These are phyloP conservation scores for Talaromyces wortmannii DNA, from an alignment of 495 filamentous ascomycete genomes.

Conservation along the genomic window DNA sequence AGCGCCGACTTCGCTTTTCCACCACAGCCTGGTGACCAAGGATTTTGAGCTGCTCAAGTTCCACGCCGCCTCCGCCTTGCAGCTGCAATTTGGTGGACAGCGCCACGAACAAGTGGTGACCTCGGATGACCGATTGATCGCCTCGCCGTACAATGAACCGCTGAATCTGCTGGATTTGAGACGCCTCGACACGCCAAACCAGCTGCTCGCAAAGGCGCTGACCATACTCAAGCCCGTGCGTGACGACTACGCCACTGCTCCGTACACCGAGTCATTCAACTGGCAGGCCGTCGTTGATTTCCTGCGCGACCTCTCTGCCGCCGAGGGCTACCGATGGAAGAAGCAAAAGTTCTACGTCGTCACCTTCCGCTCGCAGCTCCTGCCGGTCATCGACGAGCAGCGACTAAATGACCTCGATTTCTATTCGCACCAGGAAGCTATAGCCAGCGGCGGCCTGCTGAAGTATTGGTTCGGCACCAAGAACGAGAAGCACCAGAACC, in stretches of 20 bases:
- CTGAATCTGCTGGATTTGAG: slow-evolving; percentile 66
- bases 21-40: slow-evolving; percentile 24
- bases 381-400: slow-evolving; percentile 50
- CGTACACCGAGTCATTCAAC: slow-evolving; percentile 72
- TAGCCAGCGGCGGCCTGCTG: slow-evolving; percentile 69
- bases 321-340: slow-evolving; percentile 51
- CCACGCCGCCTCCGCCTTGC: slow-evolving; percentile 25
- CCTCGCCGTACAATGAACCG: slow-evolving; percentile 65
- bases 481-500: slow-evolving; percentile 55
- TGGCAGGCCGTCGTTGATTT: slow-evolving; percentile 56
- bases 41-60: slow-evolving; percentile 28
- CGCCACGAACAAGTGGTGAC: slow-evolving; percentile 3
- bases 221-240: slow-evolving; percentile 53
- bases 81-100: slow-evolving; percentile 14
- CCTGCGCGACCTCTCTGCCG: slow-evolving; percentile 32
- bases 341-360: slow-evolving; percentile 71
- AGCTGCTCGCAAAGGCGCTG: slow-evolving; percentile 65
- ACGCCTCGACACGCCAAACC: slow-evolving; percentile 54
- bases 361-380: slow-evolving; percentile 67
- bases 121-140: slow-evolving; percentile 37
- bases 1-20: slow-evolving; percentile 12
- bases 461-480: slow-evolving; percentile 84
- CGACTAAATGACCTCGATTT: slow-evolving; percentile 63
- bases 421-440: slow-evolving; percentile 71
- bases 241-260: slow-evolving; percentile 67